Conservation (phyloP, 2,329 filamentous ascomycete genomes). For the Pseudofabraea citricarpa region DNA sequence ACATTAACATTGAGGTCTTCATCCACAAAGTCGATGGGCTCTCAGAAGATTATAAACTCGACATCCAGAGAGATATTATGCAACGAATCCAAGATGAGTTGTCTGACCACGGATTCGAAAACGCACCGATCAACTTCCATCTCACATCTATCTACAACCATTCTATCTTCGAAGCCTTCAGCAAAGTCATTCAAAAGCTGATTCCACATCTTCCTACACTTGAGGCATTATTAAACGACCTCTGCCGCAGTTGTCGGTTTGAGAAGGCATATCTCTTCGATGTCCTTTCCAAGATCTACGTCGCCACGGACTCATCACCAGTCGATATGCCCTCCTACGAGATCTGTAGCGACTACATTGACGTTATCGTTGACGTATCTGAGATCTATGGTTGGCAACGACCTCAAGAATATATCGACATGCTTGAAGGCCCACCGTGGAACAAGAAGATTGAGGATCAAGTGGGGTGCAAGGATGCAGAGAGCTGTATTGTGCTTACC, state of each 20-base stretch:
- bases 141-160: constrained; percentile 98
- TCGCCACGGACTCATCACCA: constrained; percentile 89
- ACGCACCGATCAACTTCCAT: constrained; percentile 90
- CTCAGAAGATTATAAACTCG: constrained; percentile 91
- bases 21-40: constrained; percentile 99
- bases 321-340: constrained; percentile 96
- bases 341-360: constrained; percentile 97
- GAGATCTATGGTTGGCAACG: constrained; percentile 85
- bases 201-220: constrained; percentile 90
- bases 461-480: constrained; percentile 59
- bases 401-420: constrained; percentile 47
- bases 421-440: constrained; percentile 56
- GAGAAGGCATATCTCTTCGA: constrained; percentile 99
- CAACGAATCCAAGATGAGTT: constrained; percentile 96
- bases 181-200: constrained; percentile 96
- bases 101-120: constrained; percentile 87
- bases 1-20: constrained; percentile 96
- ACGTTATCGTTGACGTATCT: constrained; percentile 94
- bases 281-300: constrained; percentile 96
- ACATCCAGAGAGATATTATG: constrained; percentile 94
- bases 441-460: constrained; percentile 60
- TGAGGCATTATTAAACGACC: constrained; percentile 88
- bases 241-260: constrained; percentile 90
- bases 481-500: constrained; percentile 64
- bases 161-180: constrained; percentile 96